Evolutionary conservation across 2,329 filamentous ascomycete species (phyloP), one percentile per base, ranked within the genome.

Genomic region (Hypoxylon sp.): DNA sequence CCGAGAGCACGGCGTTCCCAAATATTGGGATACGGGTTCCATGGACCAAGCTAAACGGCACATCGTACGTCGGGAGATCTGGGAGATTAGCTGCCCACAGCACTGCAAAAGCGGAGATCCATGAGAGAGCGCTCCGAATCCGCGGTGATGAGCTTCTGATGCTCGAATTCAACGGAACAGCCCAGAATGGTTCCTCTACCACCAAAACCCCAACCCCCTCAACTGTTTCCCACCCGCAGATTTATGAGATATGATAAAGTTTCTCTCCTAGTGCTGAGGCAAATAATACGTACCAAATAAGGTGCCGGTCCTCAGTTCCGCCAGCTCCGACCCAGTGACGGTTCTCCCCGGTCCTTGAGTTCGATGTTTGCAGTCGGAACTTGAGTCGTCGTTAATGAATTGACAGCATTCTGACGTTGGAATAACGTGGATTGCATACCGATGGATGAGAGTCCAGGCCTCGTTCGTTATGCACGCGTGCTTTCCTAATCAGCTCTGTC

Each of bases 211-310:
- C 61, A 61, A 46, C 48, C 48, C 59, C 61, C 61, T 58, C 58
- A 66, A 66, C 27, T 22, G n/a, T 61, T 63, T 64, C 53, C 53
- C 27, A 58, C 50, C 48, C 69, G 57, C 68, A 64, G 20, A 57
- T 66, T 64, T 71, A 56, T 71, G 69, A 71, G 55, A 71, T 71
- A 66, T 69, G 69, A 71, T 56, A 71, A 20, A 20, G 20, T 57
- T 46, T 22, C 50, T 22, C 25, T 14, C 57, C 35, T 67, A 57
- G 60, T 71, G 61, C 56, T 63, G 66, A 66, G 63, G 63, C 57
- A 63, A 67, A 64, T 66, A 67, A 64, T 57, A 51, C 44, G 54
- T 63, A 69, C 57, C 55, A 63, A 65, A 59, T 64, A 61, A 63
- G 63, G 31, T n/a, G 6, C 60, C 59, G 69, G 56, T 54, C 30